Conservation (phyloP, 257 asterid genomes). For the Salvia splendens region DNA sequence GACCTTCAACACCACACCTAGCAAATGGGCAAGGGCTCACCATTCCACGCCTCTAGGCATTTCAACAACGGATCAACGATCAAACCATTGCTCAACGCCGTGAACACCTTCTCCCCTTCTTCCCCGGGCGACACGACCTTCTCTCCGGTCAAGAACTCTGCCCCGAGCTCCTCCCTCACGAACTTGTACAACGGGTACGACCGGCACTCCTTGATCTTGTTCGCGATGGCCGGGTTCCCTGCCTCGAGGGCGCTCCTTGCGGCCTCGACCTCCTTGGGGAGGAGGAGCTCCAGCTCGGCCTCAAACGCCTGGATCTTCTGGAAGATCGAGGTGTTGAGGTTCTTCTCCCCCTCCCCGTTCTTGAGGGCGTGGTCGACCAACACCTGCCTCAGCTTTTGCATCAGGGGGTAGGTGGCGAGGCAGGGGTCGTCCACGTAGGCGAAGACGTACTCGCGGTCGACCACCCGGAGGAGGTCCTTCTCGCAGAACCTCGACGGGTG, state of each 20-base stretch:
- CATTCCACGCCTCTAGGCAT: conserved; percentile 61
- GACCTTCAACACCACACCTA: conserved; percentile 10
- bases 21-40: conserved; percentile 57
- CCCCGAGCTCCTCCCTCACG: conserved; percentile 45
- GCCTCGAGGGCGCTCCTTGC: conserved; percentile 46
- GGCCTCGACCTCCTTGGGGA: conserved; percentile 59
- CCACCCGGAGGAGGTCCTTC: conserved; percentile 52
- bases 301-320: conserved; percentile 53
- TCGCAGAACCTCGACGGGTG: conserved; percentile 62
- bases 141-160: conserved; percentile 52
- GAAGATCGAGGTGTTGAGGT: conserved; percentile 41
- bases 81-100: conserved; percentile 47
- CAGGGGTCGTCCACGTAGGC: conserved; percentile 56
- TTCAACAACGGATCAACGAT: conserved; percentile 59
- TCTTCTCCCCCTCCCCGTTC: conserved; percentile 42
- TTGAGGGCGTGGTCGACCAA: conserved; percentile 54
- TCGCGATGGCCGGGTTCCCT: conserved; percentile 43
- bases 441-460: conserved; percentile 55
- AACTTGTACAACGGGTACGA: conserved; percentile 56
- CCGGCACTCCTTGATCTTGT: conserved; percentile 56
- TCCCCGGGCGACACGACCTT: conserved; percentile 50
- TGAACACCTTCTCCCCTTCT: conserved; percentile 57
- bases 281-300: conserved; percentile 44
- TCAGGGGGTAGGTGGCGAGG: conserved; percentile 49
- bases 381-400: conserved; percentile 59